A percentile compares a stretch with the other conserved stretches of the same genome.
These are phyloP conservation scores for Zygnema cylindricum DNA, from an alignment of 139 green algal species.

Conservation along the genomic window DNA sequence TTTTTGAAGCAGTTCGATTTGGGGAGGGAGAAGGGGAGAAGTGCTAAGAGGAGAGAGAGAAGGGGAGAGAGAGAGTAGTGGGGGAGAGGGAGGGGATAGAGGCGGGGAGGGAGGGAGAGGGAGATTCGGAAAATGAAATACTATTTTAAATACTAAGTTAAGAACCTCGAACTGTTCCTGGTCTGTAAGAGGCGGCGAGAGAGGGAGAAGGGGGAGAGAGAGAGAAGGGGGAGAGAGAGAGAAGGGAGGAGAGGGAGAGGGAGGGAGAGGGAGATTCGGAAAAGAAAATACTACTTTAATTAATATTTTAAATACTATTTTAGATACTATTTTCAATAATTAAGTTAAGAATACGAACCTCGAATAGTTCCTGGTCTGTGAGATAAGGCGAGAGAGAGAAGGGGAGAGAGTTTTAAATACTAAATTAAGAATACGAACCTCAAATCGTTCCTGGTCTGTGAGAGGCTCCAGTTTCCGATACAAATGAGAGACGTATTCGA, in stretches of 20 bases:
- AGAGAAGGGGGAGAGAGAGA: not conserved
- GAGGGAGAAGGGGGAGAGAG: not conserved
- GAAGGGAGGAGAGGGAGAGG: not conserved
- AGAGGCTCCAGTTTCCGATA: slow-evolving; percentile 71
- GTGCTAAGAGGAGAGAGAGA: not conserved
- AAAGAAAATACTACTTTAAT: too few species aligned
- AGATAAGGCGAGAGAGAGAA: not conserved
- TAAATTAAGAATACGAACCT: slow-evolving; percentile 30
- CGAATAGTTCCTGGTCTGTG: too few species aligned
- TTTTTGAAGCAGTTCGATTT: too few species aligned
- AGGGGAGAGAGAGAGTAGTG: not conserved
- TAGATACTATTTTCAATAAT: too few species aligned
- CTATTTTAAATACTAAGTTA: too few species aligned
- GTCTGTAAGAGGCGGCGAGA: slow-evolving; percentile 12
- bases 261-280: not conserved
- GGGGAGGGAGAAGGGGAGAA: too few species aligned
- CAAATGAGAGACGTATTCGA: slow-evolving; percentile 92
- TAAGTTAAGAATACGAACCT: too few species aligned
- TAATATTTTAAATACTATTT: too few species aligned
- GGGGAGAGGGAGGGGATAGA: not conserved
- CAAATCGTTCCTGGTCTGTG: slow-evolving; percentile 54
- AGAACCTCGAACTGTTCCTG: slow-evolving; percentile 59
- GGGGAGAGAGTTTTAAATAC: slow-evolving; percentile 10
- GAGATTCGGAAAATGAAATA: not conserved
- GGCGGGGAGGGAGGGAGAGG: not conserved